These are phyloP conservation scores for Hypomontagnella submonticulosa DNA, from an alignment of 495 filamentous ascomycete species.

Conservation along the genomic window DNA sequence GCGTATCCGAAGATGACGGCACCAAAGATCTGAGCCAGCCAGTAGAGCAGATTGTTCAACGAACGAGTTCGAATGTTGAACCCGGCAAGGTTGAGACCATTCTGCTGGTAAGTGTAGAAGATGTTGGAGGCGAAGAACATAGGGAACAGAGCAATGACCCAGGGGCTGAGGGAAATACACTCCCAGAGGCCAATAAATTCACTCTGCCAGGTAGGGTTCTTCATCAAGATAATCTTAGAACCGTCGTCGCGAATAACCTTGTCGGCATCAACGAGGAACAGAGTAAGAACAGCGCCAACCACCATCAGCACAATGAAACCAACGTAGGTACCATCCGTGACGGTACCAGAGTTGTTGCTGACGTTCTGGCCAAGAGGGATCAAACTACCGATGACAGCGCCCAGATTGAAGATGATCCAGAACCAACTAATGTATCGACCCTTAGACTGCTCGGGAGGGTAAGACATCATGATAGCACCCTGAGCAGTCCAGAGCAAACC, in stretches of 20 bases:
- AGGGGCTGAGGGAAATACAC: conserved; percentile 75
- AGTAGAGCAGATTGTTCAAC: conserved; percentile 88
- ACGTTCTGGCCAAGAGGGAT: conserved; percentile 86
- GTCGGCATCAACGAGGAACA: conserved; percentile 78
- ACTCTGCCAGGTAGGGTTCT: conserved; percentile 82
- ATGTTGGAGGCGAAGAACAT: conserved; percentile 86
- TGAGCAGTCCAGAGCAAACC: conserved; percentile 92
- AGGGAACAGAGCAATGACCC: conserved; percentile 86
- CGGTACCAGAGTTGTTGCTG: conserved; percentile 66
- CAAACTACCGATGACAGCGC: conserved; percentile 88
- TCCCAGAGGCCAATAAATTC: conserved; percentile 83
- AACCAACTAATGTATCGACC: conserved; percentile 90
- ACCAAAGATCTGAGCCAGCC: conserved; percentile 86
- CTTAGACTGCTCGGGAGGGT: conserved; percentile 83
- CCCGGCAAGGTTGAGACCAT: conserved; percentile 71
- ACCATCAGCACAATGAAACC: conserved; percentile 89
- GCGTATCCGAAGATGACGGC: conserved; percentile 80
- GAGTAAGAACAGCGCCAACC: conserved; percentile 76
- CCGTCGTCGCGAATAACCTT: conserved; percentile 83
- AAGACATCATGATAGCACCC: conserved; percentile 95
- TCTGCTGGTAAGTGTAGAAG: conserved; percentile 80
- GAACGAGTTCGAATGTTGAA: conserved; percentile 87
- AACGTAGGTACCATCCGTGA: conserved; percentile 88
- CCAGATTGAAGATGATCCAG: conserved; percentile 96
- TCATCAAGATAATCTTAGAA: conserved; percentile 83